Base-by-base conservation (phyloP, 306 rosid species). In the Carpinus fangiana region DNA sequence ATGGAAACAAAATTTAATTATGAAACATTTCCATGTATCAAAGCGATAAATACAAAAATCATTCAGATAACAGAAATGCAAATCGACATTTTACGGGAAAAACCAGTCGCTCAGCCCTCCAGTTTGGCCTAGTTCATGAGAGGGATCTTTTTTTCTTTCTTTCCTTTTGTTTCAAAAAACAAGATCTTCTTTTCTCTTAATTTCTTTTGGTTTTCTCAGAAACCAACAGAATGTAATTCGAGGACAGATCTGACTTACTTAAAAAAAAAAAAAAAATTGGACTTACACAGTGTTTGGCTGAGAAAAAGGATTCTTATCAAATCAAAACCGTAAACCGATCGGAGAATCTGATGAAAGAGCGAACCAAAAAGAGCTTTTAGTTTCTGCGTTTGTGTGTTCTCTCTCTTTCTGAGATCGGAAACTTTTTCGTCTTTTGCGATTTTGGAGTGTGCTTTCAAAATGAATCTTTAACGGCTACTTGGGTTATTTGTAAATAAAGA, bases 301-400 rank as follows among this genome's bases (percentile, higher is more conserved):
- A 74, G 78, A 56, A 73, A 56, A 8, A 28, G 8, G 21, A 34
- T 74, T 6, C 41, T 10, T 48, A 52, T 41, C 41, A 70, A 13
- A 52, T 41, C 41, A 70, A n/a, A 65, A 47, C 26, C 28, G 7
- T 2, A 3, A 56, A 66, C 13, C 76, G 55, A 77, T 46, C 73
- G 73, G 76, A 79, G 81, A 87, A 84, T 79, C 77, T 69, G 84
- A 73, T 61, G 59, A 81, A 84, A 81, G 82, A 78, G 71, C 66
- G 61, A 23, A 73, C 1, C 46, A 18, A 21, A 83, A 78, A 56
- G 73, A 38, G 77, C 31, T 82, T 70, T 45, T 17, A 9, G 3
- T 55, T 38, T 2, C 34, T 65, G 59, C 17, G 52, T 52, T 31
- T 28, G 23, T 70, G 7, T 2, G 7, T 31, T 46, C 5, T 1